Base-by-base conservation (phyloP, 2,329 filamentous ascomycete genomes). In the Tolypocladium guangdongense region DNA sequence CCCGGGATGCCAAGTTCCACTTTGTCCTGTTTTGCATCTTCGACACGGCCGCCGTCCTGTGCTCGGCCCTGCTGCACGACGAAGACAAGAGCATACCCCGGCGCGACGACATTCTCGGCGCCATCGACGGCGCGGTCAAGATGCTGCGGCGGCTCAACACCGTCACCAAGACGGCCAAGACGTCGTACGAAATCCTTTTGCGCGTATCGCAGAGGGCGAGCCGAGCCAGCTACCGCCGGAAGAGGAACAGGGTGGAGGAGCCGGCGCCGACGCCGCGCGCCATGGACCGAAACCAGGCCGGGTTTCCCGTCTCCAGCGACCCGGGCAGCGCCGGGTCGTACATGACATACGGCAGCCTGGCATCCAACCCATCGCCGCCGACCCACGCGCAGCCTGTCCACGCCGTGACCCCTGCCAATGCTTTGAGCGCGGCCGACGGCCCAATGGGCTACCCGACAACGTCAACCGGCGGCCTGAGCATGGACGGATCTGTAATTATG, bases 61-160 rank as follows among this genome's bases (percentile, higher is more conserved):
- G 74, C 63, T 78, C 76, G 0, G 72, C 76, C 3, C 64, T 80
- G 7, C 68, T 78, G 5, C 76, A 80, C 55, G 77, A 80, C 54
- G 60, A 64, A n/a, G 65, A 73, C 33, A 58, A 62, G 20, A 65
- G 62, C 14, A 63, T 78, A 3, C 69, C 71, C 5, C 67, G 66
- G 14, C 71, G 72, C 14, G 64, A 71, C 2, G 68, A 73, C 18
- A 65, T 75, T 18, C 58, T 74, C 24, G 55, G 67, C 49, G 67
- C 68, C 2, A 72, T 80, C 35, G 61, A 65, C 3, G 58, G 60
- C 3, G 67, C 71, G 0, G 59, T 72, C 33, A 57, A 57, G 10
- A 65, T 71, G 62, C 58, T 75, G 22, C 58, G 64, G 33, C 62
- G 60, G 11, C 57, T 72, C 6, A 60, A 60, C 6, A 59, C 53